Conservation (phyloP, 2,329 filamentous ascomycete genomes). For the Lecanoromycetidae sp. region DNA sequence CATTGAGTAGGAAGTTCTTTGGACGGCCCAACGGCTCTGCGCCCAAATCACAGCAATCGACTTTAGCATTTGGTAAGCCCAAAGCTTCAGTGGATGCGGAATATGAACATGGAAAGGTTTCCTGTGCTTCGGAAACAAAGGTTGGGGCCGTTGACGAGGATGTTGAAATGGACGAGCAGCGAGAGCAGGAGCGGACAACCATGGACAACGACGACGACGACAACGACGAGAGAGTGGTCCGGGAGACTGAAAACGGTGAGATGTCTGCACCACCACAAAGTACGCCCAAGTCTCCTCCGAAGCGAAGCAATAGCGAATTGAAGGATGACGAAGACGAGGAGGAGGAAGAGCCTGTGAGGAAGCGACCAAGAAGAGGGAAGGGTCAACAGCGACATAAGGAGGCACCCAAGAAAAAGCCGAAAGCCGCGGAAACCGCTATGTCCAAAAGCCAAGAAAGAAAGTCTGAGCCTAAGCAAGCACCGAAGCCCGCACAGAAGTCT, state of each 20-base stretch:
- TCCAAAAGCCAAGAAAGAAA: slow-evolving; percentile 17
- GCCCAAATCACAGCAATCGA: slow-evolving; percentile 26
- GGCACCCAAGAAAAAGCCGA: neutral
- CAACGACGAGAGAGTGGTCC: neutral
- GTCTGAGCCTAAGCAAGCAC: slow-evolving; percentile 21
- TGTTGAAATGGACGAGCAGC: neutral
- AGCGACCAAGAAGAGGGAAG: slow-evolving; percentile 41
- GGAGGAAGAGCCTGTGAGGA: slow-evolving; percentile 49
- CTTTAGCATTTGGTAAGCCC: slow-evolving; percentile 22
- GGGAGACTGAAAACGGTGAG: slow-evolving; percentile 6
- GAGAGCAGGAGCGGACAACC: neutral
- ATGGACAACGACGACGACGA: neutral
- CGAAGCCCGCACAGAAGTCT: slow-evolving; percentile 20
- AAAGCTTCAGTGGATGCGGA: slow-evolving; percentile 17
- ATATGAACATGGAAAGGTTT: neutral
- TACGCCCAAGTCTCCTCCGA: slow-evolving; percentile 21
- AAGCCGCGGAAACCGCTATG: neutral
- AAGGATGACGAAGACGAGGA: slow-evolving; percentile 33
- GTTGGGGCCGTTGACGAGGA: neutral
- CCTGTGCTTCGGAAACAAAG: neutral
- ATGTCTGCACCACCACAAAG: slow-evolving; percentile 12
- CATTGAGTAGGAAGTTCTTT: slow-evolving; percentile 65
- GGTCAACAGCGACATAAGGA: neutral
- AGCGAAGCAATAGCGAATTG: slow-evolving; percentile 30
- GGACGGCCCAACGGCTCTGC: slow-evolving; percentile 57